phyloP scores from a whole-genome alignment of 2,329 filamentous ascomycete species.

The Amphichorda felina region DNA sequence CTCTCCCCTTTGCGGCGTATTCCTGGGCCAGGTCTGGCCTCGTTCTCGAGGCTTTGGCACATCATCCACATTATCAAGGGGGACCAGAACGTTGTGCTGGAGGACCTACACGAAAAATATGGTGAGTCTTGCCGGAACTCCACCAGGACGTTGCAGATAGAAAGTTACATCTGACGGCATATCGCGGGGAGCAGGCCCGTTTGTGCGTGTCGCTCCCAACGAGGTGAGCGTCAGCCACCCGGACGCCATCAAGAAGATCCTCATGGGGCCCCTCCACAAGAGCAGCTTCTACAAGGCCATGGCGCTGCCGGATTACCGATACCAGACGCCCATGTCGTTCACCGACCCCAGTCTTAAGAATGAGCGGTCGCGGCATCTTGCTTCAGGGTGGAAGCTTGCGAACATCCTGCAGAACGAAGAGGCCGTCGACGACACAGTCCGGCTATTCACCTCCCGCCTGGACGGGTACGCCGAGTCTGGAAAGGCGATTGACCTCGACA shows the following conservation, averaged over 20 bases:
- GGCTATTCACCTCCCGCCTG: constrained; percentile 3
- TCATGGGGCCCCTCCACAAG: constrained; percentile 5
- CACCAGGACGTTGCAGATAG: neutral
- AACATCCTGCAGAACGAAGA: constrained; percentile 5
- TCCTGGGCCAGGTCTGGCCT: constrained; percentile 1
- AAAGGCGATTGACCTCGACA: constrained; percentile 5
- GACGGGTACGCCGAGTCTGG: constrained; percentile 2
- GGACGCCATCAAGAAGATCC: constrained; percentile 4
- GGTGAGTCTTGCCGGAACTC: neutral
- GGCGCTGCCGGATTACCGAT: constrained; percentile 7
- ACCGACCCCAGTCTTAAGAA: constrained; percentile 5
- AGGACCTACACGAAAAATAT: constrained; percentile 2
- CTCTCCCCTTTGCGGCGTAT: constrained; percentile 1
- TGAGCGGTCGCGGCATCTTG: constrained; percentile 5
- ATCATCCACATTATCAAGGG: constrained; percentile 1
- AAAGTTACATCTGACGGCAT: neutral
- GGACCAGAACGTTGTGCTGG: constrained; percentile 1
- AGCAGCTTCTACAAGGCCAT: constrained; percentile 6
- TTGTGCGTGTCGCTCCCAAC: constrained; percentile 31
- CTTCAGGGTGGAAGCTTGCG: constrained; percentile 4
- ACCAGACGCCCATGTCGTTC: constrained; percentile 5
- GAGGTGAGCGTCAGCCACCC: constrained; percentile 28
- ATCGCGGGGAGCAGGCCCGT: constrained; percentile 13
- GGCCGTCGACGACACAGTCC: constrained; percentile 3
- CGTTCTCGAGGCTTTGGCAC: constrained; percentile 3